A percentile compares a stretch with the other conserved stretches of the same genome.
These are phyloP conservation scores for Starmerella powellii DNA, from an alignment of 805 yeast species.

Conservation along the genomic window DNA sequence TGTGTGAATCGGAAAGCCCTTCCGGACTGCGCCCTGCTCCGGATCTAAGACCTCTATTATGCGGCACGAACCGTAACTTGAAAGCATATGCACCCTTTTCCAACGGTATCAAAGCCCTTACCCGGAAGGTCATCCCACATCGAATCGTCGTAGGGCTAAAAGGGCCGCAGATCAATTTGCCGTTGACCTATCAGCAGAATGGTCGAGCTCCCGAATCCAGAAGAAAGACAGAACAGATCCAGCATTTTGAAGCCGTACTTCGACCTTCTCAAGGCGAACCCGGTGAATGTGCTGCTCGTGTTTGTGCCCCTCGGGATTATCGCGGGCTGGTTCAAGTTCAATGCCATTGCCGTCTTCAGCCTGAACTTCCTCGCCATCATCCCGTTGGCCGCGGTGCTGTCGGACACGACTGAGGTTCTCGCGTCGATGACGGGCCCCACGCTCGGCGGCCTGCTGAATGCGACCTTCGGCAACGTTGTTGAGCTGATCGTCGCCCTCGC, in stretches of 20 bases:
- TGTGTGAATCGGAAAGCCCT: too few relatives aligned
- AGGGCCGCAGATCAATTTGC: background rate
- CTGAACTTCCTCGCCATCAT: conserved; percentile 81
- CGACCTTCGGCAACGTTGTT: conserved; percentile 96
- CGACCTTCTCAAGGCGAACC: conserved; percentile 17
- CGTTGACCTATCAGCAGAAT: background rate
- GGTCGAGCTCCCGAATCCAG: background rate
- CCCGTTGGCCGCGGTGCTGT: conserved; percentile 81
- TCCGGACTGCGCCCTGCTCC: too few relatives aligned
- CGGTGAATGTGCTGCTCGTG: conserved; percentile 57
- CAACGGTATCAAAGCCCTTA: too few relatives aligned
- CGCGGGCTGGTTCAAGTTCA: conserved; percentile 51
- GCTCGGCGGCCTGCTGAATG: conserved; percentile 85
- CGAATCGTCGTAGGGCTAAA: background rate
- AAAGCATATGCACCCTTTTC: too few relatives aligned
- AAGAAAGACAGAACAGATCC: too few relatives aligned
- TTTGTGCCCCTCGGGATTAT: conserved; percentile 82
- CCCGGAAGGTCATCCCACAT: background rate
- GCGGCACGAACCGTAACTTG: too few relatives aligned
- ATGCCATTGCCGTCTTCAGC: conserved; percentile 46
- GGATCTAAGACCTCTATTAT: too few relatives aligned
- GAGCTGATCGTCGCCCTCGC: conserved; percentile 89
- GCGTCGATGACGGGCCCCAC: conserved; percentile 84
- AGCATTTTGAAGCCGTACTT: conserved; percentile 6
- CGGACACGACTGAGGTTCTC: conserved; percentile 87